A percentile compares a stretch with the other conserved stretches of the same genome.
These are phyloP conservation scores for Xylariaceae sp. DNA, from an alignment of 2,329 filamentous ascomycete species.

Conservation along the genomic window DNA sequence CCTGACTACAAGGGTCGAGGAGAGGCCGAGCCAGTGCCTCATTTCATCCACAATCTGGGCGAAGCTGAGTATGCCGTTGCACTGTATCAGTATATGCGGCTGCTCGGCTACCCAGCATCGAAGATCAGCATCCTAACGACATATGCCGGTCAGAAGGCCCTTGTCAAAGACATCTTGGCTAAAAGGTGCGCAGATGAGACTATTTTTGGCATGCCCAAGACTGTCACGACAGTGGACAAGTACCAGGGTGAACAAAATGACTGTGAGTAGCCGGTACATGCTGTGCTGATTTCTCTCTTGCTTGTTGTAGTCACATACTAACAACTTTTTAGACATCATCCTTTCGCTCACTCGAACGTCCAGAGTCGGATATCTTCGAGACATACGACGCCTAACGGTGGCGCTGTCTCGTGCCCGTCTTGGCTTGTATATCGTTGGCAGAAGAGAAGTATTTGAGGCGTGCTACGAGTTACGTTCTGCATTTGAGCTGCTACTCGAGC, in stretches of 20 bases:
- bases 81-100: constrained; percentile 93
- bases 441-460: constrained; percentile 79
- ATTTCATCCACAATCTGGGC: constrained; percentile 94
- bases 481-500: constrained; percentile 70
- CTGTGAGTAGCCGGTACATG: constrained; percentile 62
- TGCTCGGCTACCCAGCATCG: constrained; percentile 81
- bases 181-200: constrained; percentile 79
- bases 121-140: constrained; percentile 87
- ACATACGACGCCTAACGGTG: constrained; percentile 88
- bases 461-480: constrained; percentile 84
- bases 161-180: constrained; percentile 79
- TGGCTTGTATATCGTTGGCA: constrained; percentile 86
- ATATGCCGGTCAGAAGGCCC: constrained; percentile 84
- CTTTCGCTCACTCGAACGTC: constrained; percentile 87
- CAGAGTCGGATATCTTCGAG: constrained; percentile 84
- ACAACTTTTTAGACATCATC: constrained; percentile 66
- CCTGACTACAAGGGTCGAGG: constrained; percentile 86
- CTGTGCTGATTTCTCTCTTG: not conserved
- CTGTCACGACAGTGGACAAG: constrained; percentile 93
- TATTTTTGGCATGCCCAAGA: constrained; percentile 82
- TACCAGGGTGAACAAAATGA: constrained; percentile 99
- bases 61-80: constrained; percentile 97
- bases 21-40: constrained; percentile 82
- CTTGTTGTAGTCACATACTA: not conserved
- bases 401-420: constrained; percentile 87